These are phyloP conservation scores for Coemansia reversa DNA, from an alignment of 192 early-diverging fungal species.

Conservation along the genomic window DNA sequence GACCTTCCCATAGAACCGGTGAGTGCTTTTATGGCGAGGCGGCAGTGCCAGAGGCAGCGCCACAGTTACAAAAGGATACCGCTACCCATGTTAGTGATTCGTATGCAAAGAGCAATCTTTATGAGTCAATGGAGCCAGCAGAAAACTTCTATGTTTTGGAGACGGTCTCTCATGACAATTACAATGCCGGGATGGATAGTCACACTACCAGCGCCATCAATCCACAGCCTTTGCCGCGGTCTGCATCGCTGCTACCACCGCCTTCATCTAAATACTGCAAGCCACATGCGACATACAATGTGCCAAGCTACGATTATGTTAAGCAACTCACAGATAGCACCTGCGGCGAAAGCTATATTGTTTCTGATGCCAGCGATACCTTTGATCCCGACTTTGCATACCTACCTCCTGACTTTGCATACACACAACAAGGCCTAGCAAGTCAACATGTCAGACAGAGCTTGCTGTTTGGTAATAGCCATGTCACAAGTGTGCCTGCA, in stretches of 20 bases:
- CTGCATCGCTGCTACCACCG: not conserved
- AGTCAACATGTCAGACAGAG: slow-evolving; percentile 6
- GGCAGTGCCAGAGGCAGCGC: not conserved
- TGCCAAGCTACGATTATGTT: slow-evolving; percentile 14
- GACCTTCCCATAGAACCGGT: not conserved
- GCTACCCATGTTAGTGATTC: not conserved
- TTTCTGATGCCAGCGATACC: slow-evolving; percentile 33
- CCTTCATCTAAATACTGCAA: not conserved
- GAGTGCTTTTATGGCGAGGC: not conserved
- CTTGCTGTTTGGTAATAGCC: slow-evolving; percentile 31
- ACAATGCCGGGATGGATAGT: slow-evolving; percentile 4
- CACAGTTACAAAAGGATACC: not conserved
- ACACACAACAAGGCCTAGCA: slow-evolving; percentile 3
- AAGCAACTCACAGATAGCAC: slow-evolving; percentile 10
- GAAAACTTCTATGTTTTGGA: not conserved
- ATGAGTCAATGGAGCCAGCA: not conserved
- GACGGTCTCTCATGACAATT: not conserved
- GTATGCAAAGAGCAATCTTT: not conserved
- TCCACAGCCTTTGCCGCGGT: not conserved
- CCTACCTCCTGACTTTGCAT: slow-evolving; percentile 11
- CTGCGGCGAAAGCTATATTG: slow-evolving; percentile 13
- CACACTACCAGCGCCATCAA: not conserved
- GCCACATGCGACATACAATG: not conserved
- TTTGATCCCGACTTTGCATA: slow-evolving; percentile 22
- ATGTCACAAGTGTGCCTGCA: not conserved